Evolutionary conservation across 2,329 filamentous ascomycete species (phyloP).

Genomic region (Apiospora pterosperma): DNA sequence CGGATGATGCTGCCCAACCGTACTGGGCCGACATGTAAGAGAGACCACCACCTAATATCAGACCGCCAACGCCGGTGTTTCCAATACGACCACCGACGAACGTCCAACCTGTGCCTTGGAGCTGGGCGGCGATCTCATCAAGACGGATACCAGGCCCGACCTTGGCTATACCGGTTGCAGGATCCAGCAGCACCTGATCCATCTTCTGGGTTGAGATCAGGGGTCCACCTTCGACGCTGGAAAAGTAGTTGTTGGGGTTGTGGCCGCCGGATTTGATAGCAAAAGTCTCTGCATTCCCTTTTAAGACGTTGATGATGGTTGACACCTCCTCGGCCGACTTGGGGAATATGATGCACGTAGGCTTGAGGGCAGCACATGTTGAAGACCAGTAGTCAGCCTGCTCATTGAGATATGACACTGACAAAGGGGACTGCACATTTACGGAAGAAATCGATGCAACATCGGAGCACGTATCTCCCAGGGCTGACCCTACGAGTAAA

Average conservation of each 20-base stretch:
- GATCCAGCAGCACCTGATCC: constrained; percentile 36
- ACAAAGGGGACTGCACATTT: constrained; percentile 29
- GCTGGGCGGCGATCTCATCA: constrained; percentile 34
- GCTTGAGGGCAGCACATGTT: constrained; percentile 37
- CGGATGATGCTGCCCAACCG: constrained; percentile 49
- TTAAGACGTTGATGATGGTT: constrained; percentile 45
- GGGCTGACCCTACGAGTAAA: constrained; percentile 13
- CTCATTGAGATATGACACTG: constrained; percentile 33
- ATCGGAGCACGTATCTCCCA: constrained; percentile 35
- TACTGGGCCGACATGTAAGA: constrained; percentile 49
- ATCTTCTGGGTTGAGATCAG: constrained; percentile 45
- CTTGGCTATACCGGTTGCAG: constrained; percentile 32
- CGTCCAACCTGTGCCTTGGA: constrained; percentile 40
- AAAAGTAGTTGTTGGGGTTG: constrained; percentile 49
- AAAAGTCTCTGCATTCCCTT: constrained; percentile 43
- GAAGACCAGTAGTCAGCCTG: constrained; percentile 43
- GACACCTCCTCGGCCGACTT: constrained; percentile 49
- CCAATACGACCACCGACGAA: constrained; percentile 42
- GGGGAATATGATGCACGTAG: constrained; percentile 45
- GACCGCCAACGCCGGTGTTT: constrained; percentile 42
- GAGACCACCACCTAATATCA: constrained; percentile 51
- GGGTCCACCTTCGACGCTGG: constrained; percentile 46
- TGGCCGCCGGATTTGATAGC: constrained; percentile 58
- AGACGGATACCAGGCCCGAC: constrained; percentile 45
- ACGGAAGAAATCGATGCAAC: constrained; percentile 30